Evolutionary conservation across 1,284 basidiomycete genomes (phyloP).

Genomic region (Malassezia arunalokei): DNA sequence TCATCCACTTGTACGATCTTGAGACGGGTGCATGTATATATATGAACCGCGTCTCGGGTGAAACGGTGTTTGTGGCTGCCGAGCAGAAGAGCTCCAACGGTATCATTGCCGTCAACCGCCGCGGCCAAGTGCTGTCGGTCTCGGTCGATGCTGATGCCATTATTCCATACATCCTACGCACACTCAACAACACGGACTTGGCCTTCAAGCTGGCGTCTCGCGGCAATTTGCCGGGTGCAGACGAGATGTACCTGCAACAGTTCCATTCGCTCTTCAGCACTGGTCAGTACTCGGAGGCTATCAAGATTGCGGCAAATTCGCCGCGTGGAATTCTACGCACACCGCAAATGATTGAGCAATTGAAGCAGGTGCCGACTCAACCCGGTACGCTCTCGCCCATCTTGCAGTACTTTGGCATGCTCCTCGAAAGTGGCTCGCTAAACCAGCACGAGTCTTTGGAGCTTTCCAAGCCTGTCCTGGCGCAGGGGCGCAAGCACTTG

Average conservation of each 20-base stretch:
- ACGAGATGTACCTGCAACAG: conserved; percentile 90
- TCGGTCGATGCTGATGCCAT: conserved; percentile 93
- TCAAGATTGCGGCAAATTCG: conserved; percentile 94
- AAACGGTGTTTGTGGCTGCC: conserved; percentile 97
- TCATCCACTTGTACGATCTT: conserved; percentile 97
- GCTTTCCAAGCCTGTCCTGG: conserved; percentile 85
- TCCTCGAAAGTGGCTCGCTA: conserved; percentile 92
- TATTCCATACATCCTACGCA: conserved; percentile 84
- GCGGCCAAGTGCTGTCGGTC: conserved; percentile 94
- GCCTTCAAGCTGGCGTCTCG: conserved; percentile 96
- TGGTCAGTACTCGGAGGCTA: conserved; percentile 88
- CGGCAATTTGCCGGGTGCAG: conserved; percentile 92
- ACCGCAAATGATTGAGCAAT: conserved; percentile 87
- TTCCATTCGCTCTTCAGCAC: conserved; percentile 84
- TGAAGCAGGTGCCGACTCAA: conserved; percentile 85
- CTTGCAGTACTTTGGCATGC: conserved; percentile 93
- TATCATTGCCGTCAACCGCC: conserved; percentile 98
- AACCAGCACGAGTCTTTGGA: conserved; percentile 95
- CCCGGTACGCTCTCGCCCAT: conserved; percentile 89
- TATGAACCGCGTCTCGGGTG: conserved; percentile 99
- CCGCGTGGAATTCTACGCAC: conserved; percentile 92
- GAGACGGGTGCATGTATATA: conserved; percentile 98
- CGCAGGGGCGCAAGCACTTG: conserved; percentile 91
- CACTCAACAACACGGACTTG: conserved; percentile 91
- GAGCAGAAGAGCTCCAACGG: conserved; percentile 87